phyloP scores from a whole-genome alignment of 2,329 filamentous ascomycete genomes.

The Pseudopyricularia cyperi region DNA sequence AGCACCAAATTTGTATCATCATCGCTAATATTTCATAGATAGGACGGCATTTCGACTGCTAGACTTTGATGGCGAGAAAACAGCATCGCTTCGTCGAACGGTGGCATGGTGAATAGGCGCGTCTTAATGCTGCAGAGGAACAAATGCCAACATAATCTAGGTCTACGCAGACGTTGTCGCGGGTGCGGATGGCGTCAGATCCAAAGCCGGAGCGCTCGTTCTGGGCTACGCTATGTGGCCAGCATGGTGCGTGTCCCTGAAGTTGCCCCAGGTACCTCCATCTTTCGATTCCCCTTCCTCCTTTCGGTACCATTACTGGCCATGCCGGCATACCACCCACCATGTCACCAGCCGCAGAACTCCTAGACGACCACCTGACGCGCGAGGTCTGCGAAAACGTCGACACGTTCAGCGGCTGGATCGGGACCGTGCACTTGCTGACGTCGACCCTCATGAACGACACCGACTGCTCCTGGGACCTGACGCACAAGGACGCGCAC shows the following conservation, averaged over 20 bases:
- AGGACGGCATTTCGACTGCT: too few species aligned
- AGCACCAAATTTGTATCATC: background rate
- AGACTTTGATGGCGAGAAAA: background rate
- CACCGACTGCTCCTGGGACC: constrained; percentile 43
- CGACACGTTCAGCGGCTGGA: constrained; percentile 47
- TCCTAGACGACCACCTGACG: constrained; percentile 36
- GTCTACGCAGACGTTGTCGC: constrained; percentile 36
- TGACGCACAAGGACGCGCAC: constrained; percentile 39
- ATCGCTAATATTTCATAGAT: background rate
- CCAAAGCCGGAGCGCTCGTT: constrained; percentile 35
- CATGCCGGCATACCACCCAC: constrained; percentile 26
- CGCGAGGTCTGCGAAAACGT: constrained; percentile 40
- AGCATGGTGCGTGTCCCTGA: constrained; percentile 23
- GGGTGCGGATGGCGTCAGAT: constrained; percentile 41
- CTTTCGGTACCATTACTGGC: constrained; percentile 23
- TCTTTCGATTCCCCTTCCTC: background rate
- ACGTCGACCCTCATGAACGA: constrained; percentile 44
- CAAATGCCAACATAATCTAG: too few species aligned
- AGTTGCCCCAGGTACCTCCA: background rate
- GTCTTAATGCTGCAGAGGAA: too few species aligned
- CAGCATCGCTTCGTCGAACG: constrained; percentile 8
- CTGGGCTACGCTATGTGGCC: constrained; percentile 37
- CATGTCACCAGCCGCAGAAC: constrained; percentile 34
- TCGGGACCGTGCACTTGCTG: constrained; percentile 42
- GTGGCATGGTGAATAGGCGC: constrained; percentile 16